Percentiles rank a stretch among this genome's conserved stretches.
phyloP scores from a whole-genome alignment of 495 filamentous ascomycete genomes.

The Haplographium delicatum region DNA sequence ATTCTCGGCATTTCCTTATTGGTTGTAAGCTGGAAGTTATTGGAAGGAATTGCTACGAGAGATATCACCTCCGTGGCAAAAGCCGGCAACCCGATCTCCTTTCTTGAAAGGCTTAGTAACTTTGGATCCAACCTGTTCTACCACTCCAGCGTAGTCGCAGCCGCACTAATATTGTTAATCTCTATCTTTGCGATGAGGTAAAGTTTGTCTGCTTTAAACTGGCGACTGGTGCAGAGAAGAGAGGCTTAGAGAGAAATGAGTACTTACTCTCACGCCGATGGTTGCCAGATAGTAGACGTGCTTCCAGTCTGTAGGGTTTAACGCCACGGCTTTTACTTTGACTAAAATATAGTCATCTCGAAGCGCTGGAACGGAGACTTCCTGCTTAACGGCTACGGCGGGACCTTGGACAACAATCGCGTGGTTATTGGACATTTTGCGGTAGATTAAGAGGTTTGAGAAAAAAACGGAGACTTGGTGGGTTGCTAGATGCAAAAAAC shows the following conservation, averaged over 20 bases:
- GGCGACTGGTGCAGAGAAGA: neutral
- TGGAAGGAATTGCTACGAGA: neutral
- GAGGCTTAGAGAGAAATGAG: neutral
- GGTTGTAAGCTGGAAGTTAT: too few relatives aligned
- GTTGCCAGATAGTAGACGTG: conserved; percentile 31
- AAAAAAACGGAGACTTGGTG: neutral
- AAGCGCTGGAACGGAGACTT: conserved; percentile 16
- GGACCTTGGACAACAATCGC: conserved; percentile 19
- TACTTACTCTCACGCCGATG: conserved; percentile 28
- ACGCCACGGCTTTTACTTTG: conserved; percentile 32
- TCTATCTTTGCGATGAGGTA: too few relatives aligned
- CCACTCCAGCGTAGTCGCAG: conserved; percentile 39
- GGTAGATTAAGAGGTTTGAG: neutral
- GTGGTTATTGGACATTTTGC: conserved; percentile 12
- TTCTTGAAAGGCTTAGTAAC: conserved; percentile 19
- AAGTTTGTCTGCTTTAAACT: too few relatives aligned
- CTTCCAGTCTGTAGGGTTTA: conserved; percentile 46
- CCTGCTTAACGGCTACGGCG: conserved; percentile 1
- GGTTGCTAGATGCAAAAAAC: too few relatives aligned
- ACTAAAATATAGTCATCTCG: conserved; percentile 22
- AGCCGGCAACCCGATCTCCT: conserved; percentile 20
- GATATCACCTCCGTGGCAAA: conserved; percentile 16
- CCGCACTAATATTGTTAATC: conserved; percentile 31
- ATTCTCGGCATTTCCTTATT: conserved; percentile 15
- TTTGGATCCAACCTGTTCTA: conserved; percentile 31